phyloP scores from a whole-genome alignment of 495 filamentous ascomycete species.

The Aspergillus incahuasiensis region DNA sequence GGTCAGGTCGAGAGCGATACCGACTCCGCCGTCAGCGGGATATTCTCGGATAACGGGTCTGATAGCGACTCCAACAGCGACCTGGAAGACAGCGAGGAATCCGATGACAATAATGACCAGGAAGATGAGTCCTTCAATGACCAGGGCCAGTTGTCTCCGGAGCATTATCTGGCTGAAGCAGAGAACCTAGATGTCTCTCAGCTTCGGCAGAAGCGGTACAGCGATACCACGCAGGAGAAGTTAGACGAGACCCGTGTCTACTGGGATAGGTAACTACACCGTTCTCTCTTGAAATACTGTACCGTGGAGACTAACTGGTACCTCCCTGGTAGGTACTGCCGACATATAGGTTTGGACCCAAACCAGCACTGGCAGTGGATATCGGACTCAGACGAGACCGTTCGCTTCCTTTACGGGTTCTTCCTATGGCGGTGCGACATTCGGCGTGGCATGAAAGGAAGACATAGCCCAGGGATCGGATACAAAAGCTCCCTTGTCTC shows the following conservation, averaged over 20 bases:
- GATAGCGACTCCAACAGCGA: constrained; percentile 13
- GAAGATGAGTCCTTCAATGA: constrained; percentile 12
- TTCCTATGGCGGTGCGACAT: constrained; percentile 28
- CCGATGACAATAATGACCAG: constrained; percentile 20
- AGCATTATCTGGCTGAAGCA: constrained; percentile 23
- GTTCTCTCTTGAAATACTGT: background rate
- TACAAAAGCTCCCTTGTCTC: constrained; percentile 21
- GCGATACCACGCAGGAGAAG: constrained; percentile 18
- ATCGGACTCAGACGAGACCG: constrained; percentile 26
- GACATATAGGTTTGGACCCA: constrained; percentile 18
- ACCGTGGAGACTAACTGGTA: constrained; percentile 7
- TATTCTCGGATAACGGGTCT: constrained; percentile 3
- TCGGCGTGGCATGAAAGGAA: constrained; percentile 30
- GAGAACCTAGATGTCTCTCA: constrained; percentile 24
- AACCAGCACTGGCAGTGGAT: constrained; percentile 20
- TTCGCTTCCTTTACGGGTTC: constrained; percentile 28
- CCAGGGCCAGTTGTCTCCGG: constrained; percentile 17
- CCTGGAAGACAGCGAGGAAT: constrained; percentile 18
- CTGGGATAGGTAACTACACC: constrained; percentile 22
- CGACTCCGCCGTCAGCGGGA: background rate
- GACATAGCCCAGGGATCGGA: constrained; percentile 24
- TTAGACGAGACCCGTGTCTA: constrained; percentile 23
- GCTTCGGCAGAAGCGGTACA: constrained; percentile 29
- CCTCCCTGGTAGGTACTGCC: constrained; percentile 18
- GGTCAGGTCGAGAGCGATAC: background rate